Percentiles rank a stretch among this genome's conserved stretches.
Conservation (phyloP, 2,329 filamentous ascomycete genomes). For the Pseudogymnoascus sp. region DNA sequence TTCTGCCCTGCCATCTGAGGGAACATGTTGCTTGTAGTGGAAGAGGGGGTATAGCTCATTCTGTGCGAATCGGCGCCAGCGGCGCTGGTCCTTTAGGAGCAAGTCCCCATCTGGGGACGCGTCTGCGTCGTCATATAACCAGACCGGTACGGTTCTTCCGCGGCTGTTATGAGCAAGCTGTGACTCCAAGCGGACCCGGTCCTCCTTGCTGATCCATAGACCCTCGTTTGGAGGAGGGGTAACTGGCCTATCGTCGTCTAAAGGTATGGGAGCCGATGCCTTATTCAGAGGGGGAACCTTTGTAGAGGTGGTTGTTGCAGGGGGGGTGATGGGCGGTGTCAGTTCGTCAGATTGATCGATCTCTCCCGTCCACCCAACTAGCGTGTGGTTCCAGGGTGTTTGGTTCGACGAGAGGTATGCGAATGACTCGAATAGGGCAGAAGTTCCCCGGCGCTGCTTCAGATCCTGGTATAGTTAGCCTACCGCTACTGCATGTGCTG, state of each 20-base stretch:
- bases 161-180: slow-evolving; percentile 65
- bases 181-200: slow-evolving; percentile 65
- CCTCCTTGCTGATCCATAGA: slow-evolving; percentile 59
- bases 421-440: slow-evolving; percentile 87
- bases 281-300: slow-evolving; percentile 55
- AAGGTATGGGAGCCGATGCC: slow-evolving; percentile 69
- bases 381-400: slow-evolving; percentile 80
- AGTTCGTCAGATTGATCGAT: slow-evolving; percentile 47
- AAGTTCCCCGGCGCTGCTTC: slow-evolving; percentile 72
- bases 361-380: slow-evolving; percentile 94
- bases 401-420: slow-evolving; percentile 76
- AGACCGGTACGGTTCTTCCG: slow-evolving; percentile 77
- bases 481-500: neutral
- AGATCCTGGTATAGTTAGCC: slow-evolving; percentile 50
- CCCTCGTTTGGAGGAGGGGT: slow-evolving; percentile 57
- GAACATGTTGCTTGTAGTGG: slow-evolving; percentile 93
- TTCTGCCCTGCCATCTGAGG: slow-evolving; percentile 74
- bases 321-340: slow-evolving; percentile 41
- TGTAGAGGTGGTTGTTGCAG: slow-evolving; percentile 36
- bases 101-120: slow-evolving; percentile 56
- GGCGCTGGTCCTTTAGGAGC: slow-evolving; percentile 67
- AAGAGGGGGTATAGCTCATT: slow-evolving; percentile 87
- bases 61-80: slow-evolving; percentile 88
- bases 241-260: slow-evolving; percentile 52
- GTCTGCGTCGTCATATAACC: slow-evolving; percentile 73